Evolutionary conservation across 306 rosid genomes (phyloP).

Genomic region (Leucaena leucocephala): DNA sequence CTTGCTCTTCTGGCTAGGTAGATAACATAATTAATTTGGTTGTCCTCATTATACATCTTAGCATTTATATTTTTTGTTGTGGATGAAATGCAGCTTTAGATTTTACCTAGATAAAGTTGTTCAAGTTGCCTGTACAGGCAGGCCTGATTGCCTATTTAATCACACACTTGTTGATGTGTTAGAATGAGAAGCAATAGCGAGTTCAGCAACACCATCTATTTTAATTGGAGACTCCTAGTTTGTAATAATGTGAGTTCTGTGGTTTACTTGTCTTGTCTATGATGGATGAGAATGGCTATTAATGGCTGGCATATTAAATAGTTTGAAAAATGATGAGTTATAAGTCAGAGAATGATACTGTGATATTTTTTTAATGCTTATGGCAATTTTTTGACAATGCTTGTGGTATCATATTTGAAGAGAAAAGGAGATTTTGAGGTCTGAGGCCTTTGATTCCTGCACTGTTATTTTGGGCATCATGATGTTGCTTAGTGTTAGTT

Average conservation of each 20-base stretch:
- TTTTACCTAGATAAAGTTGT: constrained; percentile 26
- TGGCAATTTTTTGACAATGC: background rate
- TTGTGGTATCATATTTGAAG: background rate
- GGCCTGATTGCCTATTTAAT: background rate
- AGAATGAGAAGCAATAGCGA: background rate
- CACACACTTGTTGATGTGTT: constrained; percentile 24
- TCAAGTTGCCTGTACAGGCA: constrained; percentile 12
- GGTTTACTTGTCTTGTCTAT: background rate
- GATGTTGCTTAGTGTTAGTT: background rate
- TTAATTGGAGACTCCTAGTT: background rate
- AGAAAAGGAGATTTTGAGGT: background rate
- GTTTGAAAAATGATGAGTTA: background rate
- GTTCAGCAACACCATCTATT: constrained; percentile 1
- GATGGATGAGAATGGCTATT: background rate
- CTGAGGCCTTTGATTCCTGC: background rate
- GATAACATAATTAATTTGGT: constrained; percentile 27
- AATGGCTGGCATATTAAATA: background rate
- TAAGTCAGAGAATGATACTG: background rate
- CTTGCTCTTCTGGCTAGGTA: constrained; percentile 17
- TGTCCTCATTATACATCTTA: constrained; percentile 6
- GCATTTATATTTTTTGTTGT: background rate
- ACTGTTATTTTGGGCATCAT: background rate
- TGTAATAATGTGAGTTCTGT: background rate
- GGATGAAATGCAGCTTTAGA: constrained; percentile 9
- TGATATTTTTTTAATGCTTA: background rate